These are phyloP conservation scores for Licmophora abbreviata DNA, from an alignment of 108 stramenopile genomes.

Conservation along the genomic window DNA sequence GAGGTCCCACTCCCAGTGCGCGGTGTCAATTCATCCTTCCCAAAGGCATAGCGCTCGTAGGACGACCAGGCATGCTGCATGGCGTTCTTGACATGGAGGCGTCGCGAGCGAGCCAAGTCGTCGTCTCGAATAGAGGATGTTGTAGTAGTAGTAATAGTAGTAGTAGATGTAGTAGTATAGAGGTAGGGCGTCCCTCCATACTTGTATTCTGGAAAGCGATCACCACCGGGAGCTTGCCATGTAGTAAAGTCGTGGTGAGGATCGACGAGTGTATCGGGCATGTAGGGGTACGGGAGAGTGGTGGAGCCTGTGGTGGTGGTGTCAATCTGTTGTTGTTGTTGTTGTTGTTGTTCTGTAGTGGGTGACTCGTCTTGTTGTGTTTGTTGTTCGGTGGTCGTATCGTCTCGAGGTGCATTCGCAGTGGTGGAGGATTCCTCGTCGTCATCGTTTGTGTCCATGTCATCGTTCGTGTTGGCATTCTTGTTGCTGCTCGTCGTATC, in stretches of 20 bases:
- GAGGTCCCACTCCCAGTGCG: constrained; percentile 23
- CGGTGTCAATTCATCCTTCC: constrained; percentile 77
- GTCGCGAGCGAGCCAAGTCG: constrained; percentile 54
- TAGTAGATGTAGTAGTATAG: constrained; percentile 18
- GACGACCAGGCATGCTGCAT: constrained; percentile 73
- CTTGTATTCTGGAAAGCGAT: constrained; percentile 52
- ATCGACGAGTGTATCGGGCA: constrained; percentile 10
- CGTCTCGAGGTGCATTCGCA: too few species aligned
- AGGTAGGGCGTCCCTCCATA: constrained; percentile 18
- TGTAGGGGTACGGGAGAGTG: constrained; percentile 39
- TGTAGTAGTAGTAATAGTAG: constrained; percentile 12
- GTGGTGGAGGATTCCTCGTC: too few species aligned
- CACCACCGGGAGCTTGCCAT: constrained; percentile 39
- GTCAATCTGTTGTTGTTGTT: too few species aligned
- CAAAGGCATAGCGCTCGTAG: constrained; percentile 73
- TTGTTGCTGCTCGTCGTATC: too few species aligned
- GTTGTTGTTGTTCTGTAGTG: too few species aligned
- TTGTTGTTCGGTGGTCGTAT: too few species aligned
- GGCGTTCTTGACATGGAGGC: constrained; percentile 49
- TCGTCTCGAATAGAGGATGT: constrained; percentile 26
- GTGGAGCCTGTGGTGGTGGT: too few species aligned
- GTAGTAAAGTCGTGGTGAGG: constrained; percentile 23
- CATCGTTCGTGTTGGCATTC: too few species aligned
- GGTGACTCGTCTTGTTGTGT: too few species aligned
- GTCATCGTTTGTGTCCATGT: too few species aligned